phyloP scores from a whole-genome alignment of 306 rosid species.

The Vachellia pachyceras region DNA sequence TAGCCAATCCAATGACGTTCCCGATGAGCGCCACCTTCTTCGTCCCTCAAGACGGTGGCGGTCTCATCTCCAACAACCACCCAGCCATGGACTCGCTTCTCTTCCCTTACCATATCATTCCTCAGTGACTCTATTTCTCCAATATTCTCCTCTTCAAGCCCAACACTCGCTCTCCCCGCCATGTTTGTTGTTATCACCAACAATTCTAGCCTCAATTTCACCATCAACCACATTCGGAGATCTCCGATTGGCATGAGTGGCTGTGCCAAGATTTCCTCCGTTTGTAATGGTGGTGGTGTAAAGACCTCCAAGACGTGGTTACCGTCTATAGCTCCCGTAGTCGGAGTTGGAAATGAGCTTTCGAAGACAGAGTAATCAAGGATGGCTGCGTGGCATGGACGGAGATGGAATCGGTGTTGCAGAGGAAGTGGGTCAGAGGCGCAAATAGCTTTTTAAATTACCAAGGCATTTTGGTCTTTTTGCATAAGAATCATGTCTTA shows the following conservation, averaged over 20 bases:
- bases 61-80: background rate
- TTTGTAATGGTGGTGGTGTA: background rate
- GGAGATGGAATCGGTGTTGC: slow-evolving; percentile 41
- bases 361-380: slow-evolving; percentile 60
- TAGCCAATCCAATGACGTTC: slow-evolving; percentile 18
- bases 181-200: no score
- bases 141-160: background rate
- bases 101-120: slow-evolving; percentile 69
- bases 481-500: no score
- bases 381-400: slow-evolving; percentile 53
- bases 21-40: slow-evolving; percentile 55
- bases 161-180: no score
- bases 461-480: no score
- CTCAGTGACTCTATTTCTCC: slow-evolving; percentile 69
- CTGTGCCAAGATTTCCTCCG: no score
- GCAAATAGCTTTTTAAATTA: no score
- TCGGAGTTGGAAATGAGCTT: slow-evolving; percentile 14
- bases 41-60: no score
- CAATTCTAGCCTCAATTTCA: slow-evolving; percentile 52
- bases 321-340: background rate
- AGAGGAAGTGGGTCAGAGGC: no score
- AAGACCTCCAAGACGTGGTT: background rate
- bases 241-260: background rate
- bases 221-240: slow-evolving; percentile 49
- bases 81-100: slow-evolving; percentile 47